Evolutionary conservation across 1,284 basidiomycete genomes (phyloP).

Genomic region (Testicularia cyperi): DNA sequence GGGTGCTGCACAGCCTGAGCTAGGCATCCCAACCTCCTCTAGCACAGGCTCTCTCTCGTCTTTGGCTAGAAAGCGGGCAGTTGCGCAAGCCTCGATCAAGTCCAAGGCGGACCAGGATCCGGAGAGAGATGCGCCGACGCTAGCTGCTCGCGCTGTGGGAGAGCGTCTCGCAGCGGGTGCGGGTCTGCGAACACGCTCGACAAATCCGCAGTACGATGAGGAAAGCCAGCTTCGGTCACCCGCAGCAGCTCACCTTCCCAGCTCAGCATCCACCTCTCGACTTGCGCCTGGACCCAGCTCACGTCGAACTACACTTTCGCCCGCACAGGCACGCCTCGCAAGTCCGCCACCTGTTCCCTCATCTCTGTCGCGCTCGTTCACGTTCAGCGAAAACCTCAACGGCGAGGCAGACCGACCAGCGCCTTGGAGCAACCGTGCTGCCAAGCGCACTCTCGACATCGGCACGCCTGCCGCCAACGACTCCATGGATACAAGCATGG

Average conservation of each 20-base stretch:
- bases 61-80: conserved; percentile 25
- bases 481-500: conserved; percentile 9
- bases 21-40: conserved; percentile 32
- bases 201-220: conserved; percentile 23
- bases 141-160: conserved; percentile 34
- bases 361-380: conserved; percentile 1
- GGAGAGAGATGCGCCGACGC: conserved; percentile 25
- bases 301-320: conserved; percentile 2
- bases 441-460: conserved; percentile 20
- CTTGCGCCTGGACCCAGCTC: conserved; percentile 16
- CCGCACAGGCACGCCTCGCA: too few relatives aligned
- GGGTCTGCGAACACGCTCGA: conserved; percentile 24
- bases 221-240: conserved; percentile 26
- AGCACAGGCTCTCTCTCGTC: conserved; percentile 38
- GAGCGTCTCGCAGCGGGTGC: conserved; percentile 37
- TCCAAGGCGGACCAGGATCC: conserved; percentile 3
- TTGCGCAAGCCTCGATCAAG: conserved; percentile 14
- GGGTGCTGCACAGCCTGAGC: conserved; percentile 14
- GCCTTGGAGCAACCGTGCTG: conserved; percentile 21
- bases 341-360: conserved; percentile 17
- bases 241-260: conserved; percentile 8
- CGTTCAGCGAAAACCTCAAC: not conserved
- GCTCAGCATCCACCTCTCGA: conserved; percentile 14
- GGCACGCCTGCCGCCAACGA: conserved; percentile 1
- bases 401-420: conserved; percentile 3